phyloP scores from a whole-genome alignment of 176 grass and related monocot genomes.

The Areca catechu region DNA sequence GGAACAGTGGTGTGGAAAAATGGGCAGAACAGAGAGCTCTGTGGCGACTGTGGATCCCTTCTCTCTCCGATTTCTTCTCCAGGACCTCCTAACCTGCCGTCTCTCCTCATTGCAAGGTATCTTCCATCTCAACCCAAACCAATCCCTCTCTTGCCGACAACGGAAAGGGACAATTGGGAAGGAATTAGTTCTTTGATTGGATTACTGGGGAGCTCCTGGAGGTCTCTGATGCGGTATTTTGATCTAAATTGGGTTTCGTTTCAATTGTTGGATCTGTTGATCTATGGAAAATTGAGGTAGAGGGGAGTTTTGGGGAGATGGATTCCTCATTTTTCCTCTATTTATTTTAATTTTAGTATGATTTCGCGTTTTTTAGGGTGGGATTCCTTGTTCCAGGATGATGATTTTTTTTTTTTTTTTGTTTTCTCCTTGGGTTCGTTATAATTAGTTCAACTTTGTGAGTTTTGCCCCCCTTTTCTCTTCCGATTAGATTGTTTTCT shows the following conservation, averaged over 20 bases:
- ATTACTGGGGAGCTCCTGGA: too few species aligned
- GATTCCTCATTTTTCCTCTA: neutral
- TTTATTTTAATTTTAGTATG: neutral
- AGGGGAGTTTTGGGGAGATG: neutral
- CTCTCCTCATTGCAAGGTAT: constrained; percentile 24
- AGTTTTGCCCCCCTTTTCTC: too few species aligned
- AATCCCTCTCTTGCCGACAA: neutral
- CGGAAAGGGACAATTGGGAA: too few species aligned
- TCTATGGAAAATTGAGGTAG: neutral
- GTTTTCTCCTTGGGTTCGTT: too few species aligned
- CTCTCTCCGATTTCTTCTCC: neutral
- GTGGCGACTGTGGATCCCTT: constrained; percentile 4
- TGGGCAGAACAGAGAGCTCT: constrained; percentile 5
- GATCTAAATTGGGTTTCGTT: too few species aligned
- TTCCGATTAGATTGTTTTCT: too few species aligned
- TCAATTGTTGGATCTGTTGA: too few species aligned
- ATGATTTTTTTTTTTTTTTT: too few species aligned
- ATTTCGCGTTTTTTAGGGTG: neutral
- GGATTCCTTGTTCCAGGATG: neutral
- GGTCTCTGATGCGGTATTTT: neutral
- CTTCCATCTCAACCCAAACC: too few species aligned
- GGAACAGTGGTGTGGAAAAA: too few species aligned
- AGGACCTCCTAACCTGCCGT: neutral
- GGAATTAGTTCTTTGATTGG: too few species aligned
- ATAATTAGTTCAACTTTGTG: too few species aligned